Conservation (phyloP, 2,329 filamentous ascomycete species). For the Verruconis gallopava region DNA sequence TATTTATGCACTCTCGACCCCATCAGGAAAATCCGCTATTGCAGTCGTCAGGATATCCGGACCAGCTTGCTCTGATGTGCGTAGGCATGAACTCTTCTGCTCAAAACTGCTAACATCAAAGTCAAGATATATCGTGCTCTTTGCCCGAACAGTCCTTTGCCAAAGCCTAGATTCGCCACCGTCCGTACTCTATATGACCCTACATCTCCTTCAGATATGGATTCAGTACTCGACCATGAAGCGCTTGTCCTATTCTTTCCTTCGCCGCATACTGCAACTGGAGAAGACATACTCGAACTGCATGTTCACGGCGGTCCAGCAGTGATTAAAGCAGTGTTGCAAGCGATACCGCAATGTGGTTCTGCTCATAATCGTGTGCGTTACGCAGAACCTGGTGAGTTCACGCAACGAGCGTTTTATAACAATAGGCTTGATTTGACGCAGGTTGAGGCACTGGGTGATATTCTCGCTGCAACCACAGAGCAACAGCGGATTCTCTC, state of each 20-base stretch:
- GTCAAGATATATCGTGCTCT: constrained; percentile 50
- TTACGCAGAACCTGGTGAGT: constrained; percentile 90
- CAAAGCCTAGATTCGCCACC: constrained; percentile 50
- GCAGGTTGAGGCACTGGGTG: constrained; percentile 57
- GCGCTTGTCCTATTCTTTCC: constrained; percentile 78
- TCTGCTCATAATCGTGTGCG: constrained; percentile 39
- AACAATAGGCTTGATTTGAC: constrained; percentile 76
- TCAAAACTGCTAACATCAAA: too few relatives aligned
- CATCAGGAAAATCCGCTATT: constrained; percentile 74
- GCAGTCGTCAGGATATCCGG: constrained; percentile 84
- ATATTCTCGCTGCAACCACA: constrained; percentile 54
- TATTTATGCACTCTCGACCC: constrained; percentile 87
- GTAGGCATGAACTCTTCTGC: constrained; percentile 1
- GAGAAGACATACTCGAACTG: constrained; percentile 82
- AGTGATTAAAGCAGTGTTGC: constrained; percentile 73
- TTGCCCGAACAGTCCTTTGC: constrained; percentile 42
- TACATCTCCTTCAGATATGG: constrained; percentile 21
- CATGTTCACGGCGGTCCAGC: constrained; percentile 90
- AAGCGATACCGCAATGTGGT: constrained; percentile 52
- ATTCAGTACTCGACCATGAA: constrained; percentile 54
- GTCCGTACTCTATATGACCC: constrained; percentile 64
- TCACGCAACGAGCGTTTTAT: constrained; percentile 82
- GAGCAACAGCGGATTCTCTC: constrained; percentile 86
- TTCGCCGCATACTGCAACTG: constrained; percentile 69
- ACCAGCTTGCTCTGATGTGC: constrained; percentile 42